Conservation (phyloP, 805 yeast species). For the Sugiyamaella qingdaonensis region DNA sequence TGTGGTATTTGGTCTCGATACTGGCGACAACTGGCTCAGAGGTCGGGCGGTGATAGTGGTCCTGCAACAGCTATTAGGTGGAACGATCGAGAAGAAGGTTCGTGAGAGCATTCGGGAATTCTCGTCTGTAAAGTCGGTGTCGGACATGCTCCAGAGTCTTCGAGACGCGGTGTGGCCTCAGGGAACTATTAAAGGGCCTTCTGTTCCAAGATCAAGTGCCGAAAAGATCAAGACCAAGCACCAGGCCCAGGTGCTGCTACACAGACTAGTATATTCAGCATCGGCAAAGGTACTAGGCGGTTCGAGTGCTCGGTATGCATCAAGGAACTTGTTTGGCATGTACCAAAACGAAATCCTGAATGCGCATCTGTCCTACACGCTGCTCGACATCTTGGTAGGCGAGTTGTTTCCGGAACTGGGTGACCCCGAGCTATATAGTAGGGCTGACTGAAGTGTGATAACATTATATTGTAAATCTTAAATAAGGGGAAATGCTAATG, state of each 20-base stretch:
- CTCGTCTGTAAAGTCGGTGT: conserved; percentile 24
- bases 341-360: conserved; percentile 71
- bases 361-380: conserved; percentile 53
- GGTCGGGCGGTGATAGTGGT: conserved; percentile 80
- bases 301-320: conserved; percentile 59
- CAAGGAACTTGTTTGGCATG: conserved; percentile 55
- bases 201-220: conserved; percentile 39
- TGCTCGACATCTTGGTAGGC: conserved; percentile 54
- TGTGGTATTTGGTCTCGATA: conserved; percentile 61
- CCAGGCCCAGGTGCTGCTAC: conserved; percentile 57
- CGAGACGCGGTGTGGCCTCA: conserved; percentile 46
- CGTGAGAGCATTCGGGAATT: conserved; percentile 38
- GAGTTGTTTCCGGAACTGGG: conserved; percentile 33
- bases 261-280: conserved; percentile 55
- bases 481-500: too few species aligned
- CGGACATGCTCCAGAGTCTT: conserved; percentile 23
- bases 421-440: background rate
- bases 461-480: too few species aligned
- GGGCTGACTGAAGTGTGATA: too few species aligned
- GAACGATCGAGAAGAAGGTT: conserved; percentile 69
- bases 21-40: conserved; percentile 69
- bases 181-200: conserved; percentile 39
- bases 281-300: conserved; percentile 73
- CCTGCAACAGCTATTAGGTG: conserved; percentile 80
- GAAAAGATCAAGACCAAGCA: conserved; percentile 52